These are phyloP conservation scores for Rhizopus arrhizus DNA, from an alignment of 371 early-diverging fungal species.

Conservation along the genomic window DNA sequence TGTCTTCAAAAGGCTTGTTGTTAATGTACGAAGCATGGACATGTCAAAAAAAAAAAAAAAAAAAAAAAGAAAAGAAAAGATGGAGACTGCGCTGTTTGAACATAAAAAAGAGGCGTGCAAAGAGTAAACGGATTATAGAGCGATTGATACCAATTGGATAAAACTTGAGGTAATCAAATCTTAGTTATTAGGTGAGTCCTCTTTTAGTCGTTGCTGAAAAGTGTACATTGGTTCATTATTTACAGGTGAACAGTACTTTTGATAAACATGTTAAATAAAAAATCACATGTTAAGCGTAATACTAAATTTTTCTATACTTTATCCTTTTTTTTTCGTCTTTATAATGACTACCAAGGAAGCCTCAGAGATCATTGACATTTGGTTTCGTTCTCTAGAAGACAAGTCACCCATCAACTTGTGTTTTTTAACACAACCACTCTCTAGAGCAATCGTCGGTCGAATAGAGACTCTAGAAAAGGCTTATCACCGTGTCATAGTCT, in stretches of 20 bases:
- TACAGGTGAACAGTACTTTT: no score
- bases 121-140: no score
- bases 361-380: conserved; percentile 10
- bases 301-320: conserved; percentile 2
- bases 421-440: conserved; percentile 32
- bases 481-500: conserved; percentile 31
- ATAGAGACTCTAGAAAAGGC: conserved; percentile 36
- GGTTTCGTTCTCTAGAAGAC: conserved; percentile 23
- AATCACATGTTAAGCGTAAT: no score
- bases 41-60: conserved; percentile 4
- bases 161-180: no score
- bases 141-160: no score
- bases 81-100: background rate
- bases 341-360: conserved; percentile 2
- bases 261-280: no score
- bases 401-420: conserved; percentile 44
- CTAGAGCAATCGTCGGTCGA: conserved; percentile 23
- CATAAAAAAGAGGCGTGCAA: no score
- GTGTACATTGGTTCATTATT: no score
- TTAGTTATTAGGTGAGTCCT: no score
- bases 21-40: background rate
- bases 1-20: background rate
- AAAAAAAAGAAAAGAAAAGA: background rate
- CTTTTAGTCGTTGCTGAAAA: no score
- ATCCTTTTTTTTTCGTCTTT: background rate